Conservation (phyloP, 2,329 filamentous ascomycete genomes). For the Xylariaceae sp. region DNA sequence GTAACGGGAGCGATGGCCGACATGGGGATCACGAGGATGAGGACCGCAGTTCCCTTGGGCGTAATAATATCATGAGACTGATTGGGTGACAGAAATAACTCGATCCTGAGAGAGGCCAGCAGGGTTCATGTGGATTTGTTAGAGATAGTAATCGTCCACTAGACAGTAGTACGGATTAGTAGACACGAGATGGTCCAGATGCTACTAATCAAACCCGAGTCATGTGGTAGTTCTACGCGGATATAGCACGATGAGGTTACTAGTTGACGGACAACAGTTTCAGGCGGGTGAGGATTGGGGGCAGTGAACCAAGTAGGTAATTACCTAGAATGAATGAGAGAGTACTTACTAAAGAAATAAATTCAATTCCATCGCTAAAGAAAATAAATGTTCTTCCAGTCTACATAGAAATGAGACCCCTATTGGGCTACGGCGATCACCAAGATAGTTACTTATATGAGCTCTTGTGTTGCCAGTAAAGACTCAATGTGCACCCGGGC, state of each 20-base stretch:
- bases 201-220: not conserved
- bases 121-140: not conserved
- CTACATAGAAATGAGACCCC: not conserved
- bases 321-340: not conserved
- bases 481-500: slow-evolving; percentile 6
- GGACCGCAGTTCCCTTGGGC: too few relatives aligned
- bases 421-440: not conserved
- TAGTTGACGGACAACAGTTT: not conserved
- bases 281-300: not conserved
- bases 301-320: not conserved
- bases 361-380: not conserved
- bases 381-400: not conserved
- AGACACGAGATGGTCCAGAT: too few relatives aligned
- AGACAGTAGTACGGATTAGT: too few relatives aligned
- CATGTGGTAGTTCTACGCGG: not conserved
- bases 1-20: not conserved
- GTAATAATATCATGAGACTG: too few relatives aligned
- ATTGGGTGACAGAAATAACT: too few relatives aligned
- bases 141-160: not conserved
- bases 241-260: not conserved
- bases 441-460: not conserved
- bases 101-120: not conserved
- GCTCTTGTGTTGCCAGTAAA: slow-evolving; percentile 21
- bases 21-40: too few relatives aligned
- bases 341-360: not conserved